Percentiles rank a stretch among this genome's conserved stretches.
Evolutionary conservation across 768 basidiomycete species (phyloP).

Genomic region (Lactarius quietus): DNA sequence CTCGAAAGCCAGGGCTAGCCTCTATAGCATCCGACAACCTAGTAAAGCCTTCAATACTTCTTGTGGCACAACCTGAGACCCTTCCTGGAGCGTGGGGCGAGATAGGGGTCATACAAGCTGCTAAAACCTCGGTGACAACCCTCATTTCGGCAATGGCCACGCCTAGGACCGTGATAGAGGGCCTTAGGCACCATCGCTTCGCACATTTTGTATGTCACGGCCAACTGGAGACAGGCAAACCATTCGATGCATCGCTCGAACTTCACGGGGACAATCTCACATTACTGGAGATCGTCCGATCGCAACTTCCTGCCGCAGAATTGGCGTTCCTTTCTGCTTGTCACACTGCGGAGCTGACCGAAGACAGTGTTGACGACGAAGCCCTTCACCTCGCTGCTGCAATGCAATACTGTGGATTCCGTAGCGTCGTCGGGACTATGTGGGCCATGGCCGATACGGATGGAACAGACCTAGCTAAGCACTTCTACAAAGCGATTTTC

Average conservation of each 20-base stretch:
- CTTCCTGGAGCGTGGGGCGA: background rate
- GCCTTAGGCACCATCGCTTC: background rate
- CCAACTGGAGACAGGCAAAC: too few species aligned
- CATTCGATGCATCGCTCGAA: too few species aligned
- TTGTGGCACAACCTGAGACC: background rate
- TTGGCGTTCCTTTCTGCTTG: background rate
- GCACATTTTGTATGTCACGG: too few species aligned
- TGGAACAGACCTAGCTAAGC: too few species aligned
- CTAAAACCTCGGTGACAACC: background rate
- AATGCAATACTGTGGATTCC: too few species aligned
- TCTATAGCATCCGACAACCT: background rate
- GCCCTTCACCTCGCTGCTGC: too few species aligned
- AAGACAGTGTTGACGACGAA: too few species aligned
- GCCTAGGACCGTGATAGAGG: background rate
- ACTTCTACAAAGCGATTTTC: background rate
- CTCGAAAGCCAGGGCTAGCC: background rate
- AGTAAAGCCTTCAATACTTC: constrained; percentile 7
- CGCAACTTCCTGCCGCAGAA: background rate
- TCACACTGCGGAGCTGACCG: background rate
- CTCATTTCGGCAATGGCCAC: constrained; percentile 1
- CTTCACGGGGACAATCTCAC: too few species aligned
- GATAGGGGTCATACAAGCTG: background rate
- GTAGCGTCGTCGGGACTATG: too few species aligned
- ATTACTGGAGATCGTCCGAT: background rate
- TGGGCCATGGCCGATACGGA: too few species aligned